Evolutionary conservation across 805 yeast species (phyloP), one percentile per base, ranked within the genome.

Genomic region (Kluyveromyces aestuarii): DNA sequence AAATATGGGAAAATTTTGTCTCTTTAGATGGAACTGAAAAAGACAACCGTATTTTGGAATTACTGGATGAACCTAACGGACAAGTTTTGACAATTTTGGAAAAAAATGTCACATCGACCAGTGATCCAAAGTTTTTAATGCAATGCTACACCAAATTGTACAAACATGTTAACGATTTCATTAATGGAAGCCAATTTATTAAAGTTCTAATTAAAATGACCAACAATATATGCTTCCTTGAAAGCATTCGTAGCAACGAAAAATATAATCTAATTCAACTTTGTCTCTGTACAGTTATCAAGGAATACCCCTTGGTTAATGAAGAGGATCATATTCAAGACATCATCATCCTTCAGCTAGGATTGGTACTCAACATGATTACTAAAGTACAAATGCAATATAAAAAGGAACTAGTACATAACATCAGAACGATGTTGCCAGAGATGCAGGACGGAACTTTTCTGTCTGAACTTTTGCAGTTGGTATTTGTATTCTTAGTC

Each of bases 201-300:
- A 62, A 62, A 47, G 50, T 54, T 21, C 39, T 60, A 13, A 59
- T 62, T n/a, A 45, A 60, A 27, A 18, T 60, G 11, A 56, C 66
- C 19, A 63, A 50, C 37, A 45, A 45, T 16, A 35, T 14, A 6
- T 14, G 27, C 21, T 36, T 48, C 19, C 41, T 45, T 1, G 27
- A 25, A n/a, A 36, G 17, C 9, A 16, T 49, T 2, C 18, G 44
- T 6, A 10, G 8, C n/a, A 30, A 16, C n/a, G 45, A 44, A 33
- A 33, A 30, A 27, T 25, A 40, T 8, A 33, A 16, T 16, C 16
- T 50, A 13, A 27, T 46, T 11, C 7, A 33, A 9, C 10, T 8
- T 13, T 48, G 47, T 2, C 36, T 46, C 9, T 40, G 44, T 13
- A 19, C 18, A 19, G 14, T 46, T 13, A 40, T 19, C 10, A 36